Evolutionary conservation across 257 asterid species (phyloP).

Genomic region (Knoxia roxburghii): DNA sequence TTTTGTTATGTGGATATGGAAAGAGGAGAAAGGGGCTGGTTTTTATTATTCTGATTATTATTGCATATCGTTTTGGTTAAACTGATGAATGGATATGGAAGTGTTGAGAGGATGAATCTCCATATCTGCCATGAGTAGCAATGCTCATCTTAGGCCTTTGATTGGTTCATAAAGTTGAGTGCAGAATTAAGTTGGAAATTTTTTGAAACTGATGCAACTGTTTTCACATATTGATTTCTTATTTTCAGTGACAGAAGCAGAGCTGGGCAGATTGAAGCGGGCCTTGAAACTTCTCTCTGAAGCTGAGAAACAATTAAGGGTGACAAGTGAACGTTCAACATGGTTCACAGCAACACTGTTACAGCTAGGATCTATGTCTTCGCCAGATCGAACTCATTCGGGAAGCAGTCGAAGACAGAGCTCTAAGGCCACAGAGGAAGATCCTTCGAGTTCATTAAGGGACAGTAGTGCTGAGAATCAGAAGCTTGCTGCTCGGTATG

Average conservation of each 20-base stretch:
- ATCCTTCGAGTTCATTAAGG: conserved; percentile 39
- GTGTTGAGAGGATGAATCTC: neutral
- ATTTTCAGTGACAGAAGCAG: conserved; percentile 72
- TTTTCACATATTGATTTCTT: neutral
- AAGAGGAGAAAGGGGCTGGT: neutral
- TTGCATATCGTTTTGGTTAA: neutral
- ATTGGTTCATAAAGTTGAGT: neutral
- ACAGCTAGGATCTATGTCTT: conserved; percentile 73
- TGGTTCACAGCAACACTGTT: conserved; percentile 98
- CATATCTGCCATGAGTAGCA: neutral
- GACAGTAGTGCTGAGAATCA: conserved; percentile 41
- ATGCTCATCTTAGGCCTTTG: neutral
- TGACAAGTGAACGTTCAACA: conserved; percentile 82
- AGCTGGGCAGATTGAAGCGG: conserved; percentile 73
- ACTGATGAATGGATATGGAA: neutral
- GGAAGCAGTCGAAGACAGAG: conserved; percentile 78
- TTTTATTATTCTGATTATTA: neutral
- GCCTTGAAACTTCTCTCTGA: conserved; percentile 84
- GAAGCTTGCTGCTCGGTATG: conserved; percentile 35
- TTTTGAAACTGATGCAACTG: neutral
- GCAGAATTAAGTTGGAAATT: neutral
- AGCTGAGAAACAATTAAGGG: conserved; percentile 86
- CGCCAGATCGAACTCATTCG: conserved; percentile 65
- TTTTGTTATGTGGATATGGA: neutral
- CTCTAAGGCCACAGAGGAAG: conserved; percentile 70